phyloP scores from a whole-genome alignment of 2,329 filamentous ascomycete species.

The Paecilomyces sp. region DNA sequence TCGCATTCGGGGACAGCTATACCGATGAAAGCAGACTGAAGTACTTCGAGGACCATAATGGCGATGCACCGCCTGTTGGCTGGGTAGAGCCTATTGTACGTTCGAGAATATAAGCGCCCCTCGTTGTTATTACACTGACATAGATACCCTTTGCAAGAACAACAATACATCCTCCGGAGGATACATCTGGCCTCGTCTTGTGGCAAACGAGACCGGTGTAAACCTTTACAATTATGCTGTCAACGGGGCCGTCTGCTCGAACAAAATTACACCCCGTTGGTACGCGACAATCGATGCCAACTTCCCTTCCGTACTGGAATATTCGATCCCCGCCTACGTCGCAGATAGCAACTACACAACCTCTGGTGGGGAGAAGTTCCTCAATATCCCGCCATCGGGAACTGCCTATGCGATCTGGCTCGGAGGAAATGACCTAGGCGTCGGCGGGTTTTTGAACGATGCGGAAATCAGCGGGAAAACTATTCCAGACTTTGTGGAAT shows the following conservation, averaged over 20 bases:
- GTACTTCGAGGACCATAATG: constrained; percentile 56
- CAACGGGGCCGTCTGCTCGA: constrained; percentile 64
- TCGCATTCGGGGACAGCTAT: constrained; percentile 70
- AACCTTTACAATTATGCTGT: constrained; percentile 64
- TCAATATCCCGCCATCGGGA: constrained; percentile 44
- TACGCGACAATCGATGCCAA: constrained; percentile 44
- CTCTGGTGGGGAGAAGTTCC: constrained; percentile 15
- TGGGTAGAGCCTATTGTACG: constrained; percentile 42
- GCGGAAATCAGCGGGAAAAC: constrained; percentile 53
- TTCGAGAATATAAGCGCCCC: background rate
- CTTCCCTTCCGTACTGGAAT: constrained; percentile 58
- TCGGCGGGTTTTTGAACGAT: constrained; percentile 58
- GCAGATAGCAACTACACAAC: constrained; percentile 18
- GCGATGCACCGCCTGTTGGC: constrained; percentile 57
- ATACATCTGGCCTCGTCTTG: constrained; percentile 63
- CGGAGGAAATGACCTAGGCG: constrained; percentile 71
- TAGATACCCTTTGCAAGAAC: constrained; percentile 16
- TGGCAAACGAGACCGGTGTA: constrained; percentile 49
- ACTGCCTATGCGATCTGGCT: constrained; percentile 74
- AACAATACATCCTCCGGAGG: constrained; percentile 58
- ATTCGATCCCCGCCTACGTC: constrained; percentile 45
- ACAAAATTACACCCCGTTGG: constrained; percentile 55
- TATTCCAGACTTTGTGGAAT: constrained; percentile 59
- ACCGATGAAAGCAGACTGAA: constrained; percentile 62
- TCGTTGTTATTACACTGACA: background rate